These are phyloP conservation scores for Rhizopogon roseolus DNA, from an alignment of 768 basidiomycete species.

Conservation along the genomic window DNA sequence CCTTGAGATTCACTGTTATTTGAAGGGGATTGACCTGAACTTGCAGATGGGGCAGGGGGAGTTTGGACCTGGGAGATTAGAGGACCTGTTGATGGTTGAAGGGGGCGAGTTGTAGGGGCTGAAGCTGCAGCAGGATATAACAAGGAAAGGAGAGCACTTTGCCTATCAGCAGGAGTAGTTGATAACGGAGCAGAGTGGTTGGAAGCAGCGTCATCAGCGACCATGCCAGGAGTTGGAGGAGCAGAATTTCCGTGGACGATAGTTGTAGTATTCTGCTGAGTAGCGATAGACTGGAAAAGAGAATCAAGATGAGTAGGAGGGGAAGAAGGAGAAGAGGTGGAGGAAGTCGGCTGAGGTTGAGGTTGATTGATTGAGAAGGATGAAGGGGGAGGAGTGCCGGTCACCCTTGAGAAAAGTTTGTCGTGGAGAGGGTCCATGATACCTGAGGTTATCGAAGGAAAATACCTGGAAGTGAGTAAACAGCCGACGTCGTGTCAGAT, in stretches of 20 bases:
- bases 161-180: slow-evolving; percentile 52
- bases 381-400: slow-evolving; percentile 44
- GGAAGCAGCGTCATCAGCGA: slow-evolving; percentile 38
- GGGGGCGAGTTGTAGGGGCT: slow-evolving; percentile 15
- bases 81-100: slow-evolving; percentile 15
- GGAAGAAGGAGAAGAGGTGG: slow-evolving; percentile 35
- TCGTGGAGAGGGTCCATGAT: slow-evolving; percentile 13
- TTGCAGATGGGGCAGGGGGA: slow-evolving; percentile 56
- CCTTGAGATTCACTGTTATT: slow-evolving; percentile 60
- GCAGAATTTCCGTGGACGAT: slow-evolving; percentile 37
- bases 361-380: slow-evolving; percentile 12
- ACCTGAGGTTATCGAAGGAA: too few relatives aligned
- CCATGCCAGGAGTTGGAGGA: slow-evolving; percentile 37
- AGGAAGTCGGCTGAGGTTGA: slow-evolving; percentile 29
- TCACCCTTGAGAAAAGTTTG: slow-evolving; percentile 50
- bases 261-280: slow-evolving; percentile 38
- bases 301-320: slow-evolving; percentile 63
- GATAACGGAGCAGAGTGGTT: slow-evolving; percentile 27
- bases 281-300: slow-evolving; percentile 54
- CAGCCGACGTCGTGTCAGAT: slow-evolving; percentile 1
- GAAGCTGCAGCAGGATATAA: slow-evolving; percentile 49
- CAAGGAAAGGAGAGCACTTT: slow-evolving; percentile 71
- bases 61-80: slow-evolving; percentile 55
- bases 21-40: slow-evolving; percentile 51
- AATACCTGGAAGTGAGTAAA: background rate